These are phyloP conservation scores for Mycena polygramma DNA, from an alignment of 768 basidiomycete species.

Conservation along the genomic window DNA sequence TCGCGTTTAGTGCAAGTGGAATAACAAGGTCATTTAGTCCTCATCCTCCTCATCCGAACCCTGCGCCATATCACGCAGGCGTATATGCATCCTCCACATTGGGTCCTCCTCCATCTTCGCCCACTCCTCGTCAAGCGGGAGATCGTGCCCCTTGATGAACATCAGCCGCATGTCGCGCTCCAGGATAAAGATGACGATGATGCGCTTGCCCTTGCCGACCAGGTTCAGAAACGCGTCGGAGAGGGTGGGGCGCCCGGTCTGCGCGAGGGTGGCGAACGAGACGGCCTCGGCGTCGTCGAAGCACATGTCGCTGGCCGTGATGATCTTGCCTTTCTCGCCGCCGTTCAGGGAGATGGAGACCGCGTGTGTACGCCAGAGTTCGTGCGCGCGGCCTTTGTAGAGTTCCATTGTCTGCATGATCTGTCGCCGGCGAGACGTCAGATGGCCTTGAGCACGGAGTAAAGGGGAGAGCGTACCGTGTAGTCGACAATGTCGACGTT, in stretches of 20 bases:
- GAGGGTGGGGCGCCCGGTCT: slow-evolving; percentile 7
- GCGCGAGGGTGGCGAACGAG: slow-evolving; percentile 1
- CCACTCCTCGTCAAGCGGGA: slow-evolving; percentile 28
- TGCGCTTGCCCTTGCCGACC: slow-evolving; percentile 20
- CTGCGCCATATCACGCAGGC: slow-evolving; percentile 20
- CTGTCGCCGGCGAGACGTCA: slow-evolving; percentile 5
- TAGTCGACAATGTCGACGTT: slow-evolving; percentile 35
- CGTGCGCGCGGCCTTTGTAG: slow-evolving; percentile 22
- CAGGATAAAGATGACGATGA: slow-evolving; percentile 25
- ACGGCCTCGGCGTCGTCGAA: slow-evolving; percentile 27
- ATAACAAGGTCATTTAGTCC: too few relatives aligned
- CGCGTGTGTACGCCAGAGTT: slow-evolving; percentile 32
- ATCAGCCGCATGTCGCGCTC: background rate
- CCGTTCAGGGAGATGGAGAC: slow-evolving; percentile 19
- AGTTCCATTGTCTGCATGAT: slow-evolving; percentile 27
- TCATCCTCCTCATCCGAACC: too few relatives aligned
- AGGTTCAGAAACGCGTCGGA: background rate
- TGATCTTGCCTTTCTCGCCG: slow-evolving; percentile 8
- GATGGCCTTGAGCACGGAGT: background rate
- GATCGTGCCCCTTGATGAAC: slow-evolving; percentile 18
- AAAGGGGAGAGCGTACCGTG: slow-evolving; percentile 4
- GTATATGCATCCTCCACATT: slow-evolving; percentile 37
- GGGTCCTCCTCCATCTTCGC: slow-evolving; percentile 28
- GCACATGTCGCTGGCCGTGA: slow-evolving; percentile 14
- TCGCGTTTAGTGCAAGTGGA: too few relatives aligned